A percentile compares a stretch with the other conserved stretches of the same genome.
These are phyloP conservation scores for Coniella lustricola DNA, from an alignment of 2,329 filamentous ascomycete genomes.

Conservation along the genomic window DNA sequence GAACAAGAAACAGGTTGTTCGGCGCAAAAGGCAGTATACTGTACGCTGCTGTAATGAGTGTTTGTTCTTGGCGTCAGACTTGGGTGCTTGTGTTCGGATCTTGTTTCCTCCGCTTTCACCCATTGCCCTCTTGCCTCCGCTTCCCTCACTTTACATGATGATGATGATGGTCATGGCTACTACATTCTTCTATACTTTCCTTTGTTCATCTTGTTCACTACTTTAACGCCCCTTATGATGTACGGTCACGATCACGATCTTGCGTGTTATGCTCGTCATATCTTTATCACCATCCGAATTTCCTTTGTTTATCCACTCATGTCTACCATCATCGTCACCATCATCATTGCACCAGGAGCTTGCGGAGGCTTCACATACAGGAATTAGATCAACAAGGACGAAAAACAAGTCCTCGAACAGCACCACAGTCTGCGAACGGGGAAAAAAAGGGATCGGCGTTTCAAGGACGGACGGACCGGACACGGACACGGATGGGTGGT, in stretches of 20 bases:
- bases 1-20: background rate
- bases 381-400: no score
- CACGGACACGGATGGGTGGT: background rate
- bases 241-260: background rate
- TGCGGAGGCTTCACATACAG: background rate
- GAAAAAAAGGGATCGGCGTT: no score
- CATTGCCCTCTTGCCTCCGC: background rate
- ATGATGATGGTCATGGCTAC: background rate
- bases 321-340: constrained; percentile 2
- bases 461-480: no score
- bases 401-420: no score
- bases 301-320: constrained; percentile 7
- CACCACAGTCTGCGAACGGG: background rate
- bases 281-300: background rate
- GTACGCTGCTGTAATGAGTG: background rate
- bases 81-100: background rate
- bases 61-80: background rate
- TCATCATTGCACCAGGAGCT: background rate
- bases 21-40: background rate
- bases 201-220: no score
- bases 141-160: background rate
- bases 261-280: background rate
- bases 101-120: background rate
- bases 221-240: background rate
- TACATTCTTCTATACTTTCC: background rate